Evolutionary conservation across 2,329 filamentous ascomycete genomes (phyloP), one percentile per base, ranked within the genome.

Genomic region (Kalmusia sp.): DNA sequence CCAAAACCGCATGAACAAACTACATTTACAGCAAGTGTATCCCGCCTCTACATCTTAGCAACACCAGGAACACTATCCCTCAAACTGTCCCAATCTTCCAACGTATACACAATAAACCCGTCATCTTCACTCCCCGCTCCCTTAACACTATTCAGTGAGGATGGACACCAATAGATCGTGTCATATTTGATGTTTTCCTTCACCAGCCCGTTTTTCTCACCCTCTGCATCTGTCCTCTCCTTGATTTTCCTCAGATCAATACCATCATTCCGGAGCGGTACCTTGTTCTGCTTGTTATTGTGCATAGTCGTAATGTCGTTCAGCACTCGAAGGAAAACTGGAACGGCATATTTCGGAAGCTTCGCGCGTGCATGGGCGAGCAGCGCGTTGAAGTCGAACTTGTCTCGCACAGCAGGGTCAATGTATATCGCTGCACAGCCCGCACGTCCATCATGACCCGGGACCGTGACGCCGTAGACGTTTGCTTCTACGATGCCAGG

Each of bases 221-320:
- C 69, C 53, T 76, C 72, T 22, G 67, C 71, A 21, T 70, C 71
- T 15, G 66, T 57, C 25, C 68, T 52, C 55, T 80, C 78, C 12
- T 67, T 75, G 15, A 80, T 70, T 52, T 78, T 78, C 4, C 68
- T 68, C 3, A 84, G 82, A 68, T 90, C 83, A 12, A 90, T 82
- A 0, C 88, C 88, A 58, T 90, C 87, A 39, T 84, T 82, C 63
- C 87, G 80, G 39, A 92, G 75, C 0, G 86, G 86, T 1, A 87
- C 82, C 70, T 93, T 93, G 68, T 91, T 90, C 74, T 92, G 89
- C 76, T 93, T 93, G 70, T 91, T 89, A 63, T 92, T 93, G 67
- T 90, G 87, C 63, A 86, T 88, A 5, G 87, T 83, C 22, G 80
- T 84, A 51, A 82, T 79, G 30, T 77, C 77, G 35, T 81, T 75